Evolutionary conservation across 164 flowering plant species (phyloP).

Genomic region (Paratinospora sagittata): DNA sequence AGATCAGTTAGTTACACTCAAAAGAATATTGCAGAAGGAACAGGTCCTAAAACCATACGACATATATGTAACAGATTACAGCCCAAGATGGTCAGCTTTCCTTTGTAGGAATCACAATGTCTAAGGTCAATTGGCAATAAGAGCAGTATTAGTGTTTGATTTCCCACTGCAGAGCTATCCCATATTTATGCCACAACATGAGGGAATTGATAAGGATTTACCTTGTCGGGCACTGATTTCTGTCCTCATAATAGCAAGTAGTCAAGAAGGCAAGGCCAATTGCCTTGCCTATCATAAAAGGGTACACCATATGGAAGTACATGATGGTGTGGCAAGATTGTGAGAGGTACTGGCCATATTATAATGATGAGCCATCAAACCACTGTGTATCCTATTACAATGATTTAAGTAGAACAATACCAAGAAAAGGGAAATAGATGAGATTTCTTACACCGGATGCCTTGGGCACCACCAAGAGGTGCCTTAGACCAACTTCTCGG

Average conservation of each 20-base stretch:
- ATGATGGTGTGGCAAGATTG: neutral
- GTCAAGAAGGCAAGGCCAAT: neutral
- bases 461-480: slow-evolving; percentile 79
- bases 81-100: neutral
- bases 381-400: neutral
- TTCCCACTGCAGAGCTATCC: no score
- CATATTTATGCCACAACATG: no score
- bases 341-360: no score
- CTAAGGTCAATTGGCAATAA: no score
- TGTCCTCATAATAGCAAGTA: neutral
- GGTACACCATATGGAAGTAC: neutral
- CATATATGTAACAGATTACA: neutral
- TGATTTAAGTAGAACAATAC: neutral
- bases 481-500: slow-evolving; percentile 83
- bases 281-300: neutral
- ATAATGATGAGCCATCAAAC: no score
- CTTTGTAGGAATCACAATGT: neutral
- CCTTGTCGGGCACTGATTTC: neutral
- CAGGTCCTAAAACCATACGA: neutral
- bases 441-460: slow-evolving; percentile 49
- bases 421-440: neutral
- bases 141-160: no score
- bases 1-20: neutral
- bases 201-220: no score
- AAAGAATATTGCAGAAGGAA: no score